Evolutionary conservation across 805 yeast genomes (phyloP).

Genomic region (Yamadazyma philogaea): DNA sequence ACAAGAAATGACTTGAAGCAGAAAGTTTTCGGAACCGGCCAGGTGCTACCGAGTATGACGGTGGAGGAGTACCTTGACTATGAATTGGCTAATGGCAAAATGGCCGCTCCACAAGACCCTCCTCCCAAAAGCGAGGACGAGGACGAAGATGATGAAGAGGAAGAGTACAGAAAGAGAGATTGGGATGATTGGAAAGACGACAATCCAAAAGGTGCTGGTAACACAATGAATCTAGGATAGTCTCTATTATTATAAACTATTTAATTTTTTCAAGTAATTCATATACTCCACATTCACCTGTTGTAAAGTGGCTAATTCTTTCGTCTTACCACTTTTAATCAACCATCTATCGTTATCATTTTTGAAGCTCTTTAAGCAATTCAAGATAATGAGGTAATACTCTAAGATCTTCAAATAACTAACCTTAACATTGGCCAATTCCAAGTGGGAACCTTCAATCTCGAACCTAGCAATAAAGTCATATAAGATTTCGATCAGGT

Average conservation of each 20-base stretch:
- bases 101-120: conserved; percentile 48
- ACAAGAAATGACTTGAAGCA: conserved; percentile 56
- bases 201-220: conserved; percentile 86
- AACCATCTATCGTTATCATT: conserved; percentile 39
- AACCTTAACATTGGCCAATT: conserved; percentile 25
- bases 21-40: conserved; percentile 88
- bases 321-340: conserved; percentile 16
- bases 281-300: conserved; percentile 31
- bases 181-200: conserved; percentile 95
- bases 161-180: conserved; percentile 69
- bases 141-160: conserved; percentile 51
- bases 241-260: conserved; percentile 4
- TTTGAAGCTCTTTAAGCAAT: conserved; percentile 33
- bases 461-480: conserved; percentile 36
- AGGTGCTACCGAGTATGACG: conserved; percentile 87
- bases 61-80: conserved; percentile 88
- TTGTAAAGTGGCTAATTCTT: conserved; percentile 23
- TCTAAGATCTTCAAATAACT: conserved; percentile 39
- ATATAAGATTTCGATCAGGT: conserved; percentile 39
- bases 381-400: conserved; percentile 39
- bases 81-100: conserved; percentile 82
- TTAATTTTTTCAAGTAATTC: conserved; percentile 4
- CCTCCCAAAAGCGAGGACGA: conserved; percentile 34
- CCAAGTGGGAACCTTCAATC: conserved; percentile 13
- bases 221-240: conserved; percentile 52